Evolutionary conservation across 768 basidiomycete species (phyloP).

Genomic region (Mrakia blollopis): DNA sequence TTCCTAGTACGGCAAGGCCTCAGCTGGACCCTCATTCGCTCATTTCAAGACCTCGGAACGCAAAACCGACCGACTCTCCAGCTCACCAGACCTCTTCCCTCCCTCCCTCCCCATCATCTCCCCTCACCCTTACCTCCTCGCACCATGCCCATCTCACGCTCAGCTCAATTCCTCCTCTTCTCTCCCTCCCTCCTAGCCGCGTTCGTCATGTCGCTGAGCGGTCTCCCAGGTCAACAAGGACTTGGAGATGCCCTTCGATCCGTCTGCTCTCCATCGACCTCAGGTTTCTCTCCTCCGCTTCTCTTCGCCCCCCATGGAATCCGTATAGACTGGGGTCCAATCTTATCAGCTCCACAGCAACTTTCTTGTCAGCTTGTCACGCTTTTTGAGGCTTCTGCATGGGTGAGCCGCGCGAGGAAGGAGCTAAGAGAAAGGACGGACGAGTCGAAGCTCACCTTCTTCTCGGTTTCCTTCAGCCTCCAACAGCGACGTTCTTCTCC

Average conservation of each 20-base stretch:
- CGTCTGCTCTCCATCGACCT: background rate
- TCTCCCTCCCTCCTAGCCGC: background rate
- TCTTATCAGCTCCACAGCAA: background rate
- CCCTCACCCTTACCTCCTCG: background rate
- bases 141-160: background rate
- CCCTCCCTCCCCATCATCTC: background rate
- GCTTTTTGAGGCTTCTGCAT: conserved; percentile 6
- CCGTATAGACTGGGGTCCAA: conserved; percentile 1
- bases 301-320: background rate
- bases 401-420: background rate
- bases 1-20: no score
- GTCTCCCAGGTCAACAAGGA: background rate
- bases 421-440: no score
- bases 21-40: no score
- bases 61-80: no score
- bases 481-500: background rate
- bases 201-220: conserved; percentile 7
- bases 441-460: background rate
- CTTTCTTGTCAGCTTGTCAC: background rate
- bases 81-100: background rate
- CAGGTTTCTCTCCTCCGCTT: background rate
- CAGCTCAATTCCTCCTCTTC: background rate
- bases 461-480: background rate
- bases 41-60: no score
- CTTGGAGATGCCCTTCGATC: conserved; percentile 14